A percentile compares a stretch with the other conserved stretches of the same genome.
phyloP scores from a whole-genome alignment of 495 filamentous ascomycete species.

The Neurospora sp. region DNA sequence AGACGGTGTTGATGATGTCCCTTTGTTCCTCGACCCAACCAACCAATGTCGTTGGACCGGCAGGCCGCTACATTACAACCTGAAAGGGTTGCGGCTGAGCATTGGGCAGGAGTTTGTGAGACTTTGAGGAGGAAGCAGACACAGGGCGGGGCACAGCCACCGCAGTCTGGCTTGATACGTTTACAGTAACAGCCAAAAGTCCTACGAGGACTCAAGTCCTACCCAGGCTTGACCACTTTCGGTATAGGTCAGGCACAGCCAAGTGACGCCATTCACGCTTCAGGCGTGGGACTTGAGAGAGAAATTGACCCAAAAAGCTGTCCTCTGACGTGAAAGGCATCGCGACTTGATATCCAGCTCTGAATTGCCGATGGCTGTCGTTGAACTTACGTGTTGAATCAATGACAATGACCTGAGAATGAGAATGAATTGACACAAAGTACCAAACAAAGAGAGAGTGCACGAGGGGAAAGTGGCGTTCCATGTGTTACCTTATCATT shows the following conservation, averaged over 20 bases:
- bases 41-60: not conserved
- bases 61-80: not conserved
- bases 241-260: slow-evolving; percentile 25
- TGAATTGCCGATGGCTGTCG: not conserved
- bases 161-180: not conserved
- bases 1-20: not conserved
- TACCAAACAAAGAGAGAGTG: not conserved
- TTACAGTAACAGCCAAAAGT: slow-evolving; percentile 7
- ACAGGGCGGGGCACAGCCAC: not conserved
- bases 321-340: not conserved
- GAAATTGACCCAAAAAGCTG: not conserved
- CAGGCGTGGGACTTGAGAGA: slow-evolving; percentile 4
- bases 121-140: not conserved
- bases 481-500: not conserved
- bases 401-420: not conserved
- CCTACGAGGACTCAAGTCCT: slow-evolving; percentile 23
- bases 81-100: not conserved
- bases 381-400: not conserved
- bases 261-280: slow-evolving; percentile 3
- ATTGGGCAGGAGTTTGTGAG: not conserved
- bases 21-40: not conserved
- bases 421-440: not conserved
- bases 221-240: slow-evolving; percentile 10
- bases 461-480: not conserved
- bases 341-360: not conserved